Evolutionary conservation across 2,329 filamentous ascomycete species (phyloP).

Genomic region (Aureobasidium sp.): DNA sequence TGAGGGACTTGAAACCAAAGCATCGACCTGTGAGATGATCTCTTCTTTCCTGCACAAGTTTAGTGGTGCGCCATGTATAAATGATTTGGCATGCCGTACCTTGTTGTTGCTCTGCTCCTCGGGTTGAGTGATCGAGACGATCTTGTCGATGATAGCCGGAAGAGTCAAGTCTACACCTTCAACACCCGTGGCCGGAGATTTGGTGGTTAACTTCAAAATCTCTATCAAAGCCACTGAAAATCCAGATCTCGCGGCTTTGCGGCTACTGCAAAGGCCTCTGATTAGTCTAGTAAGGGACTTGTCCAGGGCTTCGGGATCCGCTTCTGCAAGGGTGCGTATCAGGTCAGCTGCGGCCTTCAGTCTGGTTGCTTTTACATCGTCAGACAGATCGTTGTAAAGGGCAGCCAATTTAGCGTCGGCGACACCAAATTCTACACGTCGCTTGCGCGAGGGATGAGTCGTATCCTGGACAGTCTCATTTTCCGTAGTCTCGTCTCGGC

Average conservation of each 20-base stretch:
- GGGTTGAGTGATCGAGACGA: constrained; percentile 46
- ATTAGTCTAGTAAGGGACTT: constrained; percentile 52
- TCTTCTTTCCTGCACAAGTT: constrained; percentile 63
- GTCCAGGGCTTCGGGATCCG: constrained; percentile 33
- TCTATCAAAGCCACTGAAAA: constrained; percentile 87
- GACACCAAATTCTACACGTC: constrained; percentile 31
- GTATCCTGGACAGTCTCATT: constrained; percentile 9
- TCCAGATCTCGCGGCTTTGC: constrained; percentile 80
- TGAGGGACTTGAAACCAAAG: constrained; percentile 80
- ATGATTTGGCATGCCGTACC: constrained; percentile 30
- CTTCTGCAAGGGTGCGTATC: constrained; percentile 35
- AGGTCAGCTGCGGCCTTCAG: constrained; percentile 41
- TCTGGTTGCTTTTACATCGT: constrained; percentile 39
- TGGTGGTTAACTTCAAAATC: constrained; percentile 60
- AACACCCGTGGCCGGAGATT: constrained; percentile 6
- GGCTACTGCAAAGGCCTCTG: constrained; percentile 79
- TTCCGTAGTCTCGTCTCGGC: constrained; percentile 14
- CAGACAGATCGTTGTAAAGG: constrained; percentile 42
- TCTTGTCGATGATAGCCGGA: constrained; percentile 39
- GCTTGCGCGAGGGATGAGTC: constrained; percentile 23
- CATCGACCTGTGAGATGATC: constrained; percentile 80
- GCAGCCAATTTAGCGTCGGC: constrained; percentile 37
- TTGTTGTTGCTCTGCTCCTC: constrained; percentile 39
- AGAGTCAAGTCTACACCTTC: constrained; percentile 11
- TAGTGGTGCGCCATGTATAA: constrained; percentile 24